Evolutionary conservation across 805 yeast species (phyloP), one percentile per base, ranked within the genome.

Genomic region (Cyberlindnera maritima): DNA sequence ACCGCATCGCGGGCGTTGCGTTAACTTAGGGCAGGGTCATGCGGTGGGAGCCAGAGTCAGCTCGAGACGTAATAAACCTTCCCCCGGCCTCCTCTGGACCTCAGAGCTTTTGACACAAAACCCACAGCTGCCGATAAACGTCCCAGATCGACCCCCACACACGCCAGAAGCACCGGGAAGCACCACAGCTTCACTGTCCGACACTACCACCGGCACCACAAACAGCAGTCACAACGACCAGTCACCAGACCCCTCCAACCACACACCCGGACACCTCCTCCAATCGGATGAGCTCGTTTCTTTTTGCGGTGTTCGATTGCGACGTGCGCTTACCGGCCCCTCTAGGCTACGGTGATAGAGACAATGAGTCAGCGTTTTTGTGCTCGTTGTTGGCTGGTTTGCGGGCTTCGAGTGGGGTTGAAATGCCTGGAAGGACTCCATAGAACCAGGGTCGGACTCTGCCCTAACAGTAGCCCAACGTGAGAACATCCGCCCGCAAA

Each of bases 271-370:
- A 37, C 46, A 43, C 25, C 21, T 25, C 44, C 34, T 25, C 55
- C 55, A 52, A 52, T 49, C 55, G 55, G 53, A 36, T 20, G 39
- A 8, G 18, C 18, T 21, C 39, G 39, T 21, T 36, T 18, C 25
- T 17, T 34, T 34, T 32, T 32, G 35, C 35, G 18, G 18, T 28
- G 31, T 28, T 11, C 11, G 31, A 13, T 21, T 5, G 25, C 13
- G 31, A 14, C 31, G 31, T 28, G 31, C 31, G 31, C 31, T 4
- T 28, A 28, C 13, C 31, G 31, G 15, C 12, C 12, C 6, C 15
- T 12, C 5, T 29, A 29, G 32, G 32, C 32, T 29, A n/a, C 32
- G 32, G 32, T 29, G 32, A 29, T 29, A 29, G 13, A n/a, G 15
- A n/a, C 32, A 29, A 29, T 29, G 32, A 29, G 32, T 29, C 32